Base-by-base conservation (phyloP, 2,329 filamentous ascomycete genomes). In the Aspergillus pseudoglaucus region DNA sequence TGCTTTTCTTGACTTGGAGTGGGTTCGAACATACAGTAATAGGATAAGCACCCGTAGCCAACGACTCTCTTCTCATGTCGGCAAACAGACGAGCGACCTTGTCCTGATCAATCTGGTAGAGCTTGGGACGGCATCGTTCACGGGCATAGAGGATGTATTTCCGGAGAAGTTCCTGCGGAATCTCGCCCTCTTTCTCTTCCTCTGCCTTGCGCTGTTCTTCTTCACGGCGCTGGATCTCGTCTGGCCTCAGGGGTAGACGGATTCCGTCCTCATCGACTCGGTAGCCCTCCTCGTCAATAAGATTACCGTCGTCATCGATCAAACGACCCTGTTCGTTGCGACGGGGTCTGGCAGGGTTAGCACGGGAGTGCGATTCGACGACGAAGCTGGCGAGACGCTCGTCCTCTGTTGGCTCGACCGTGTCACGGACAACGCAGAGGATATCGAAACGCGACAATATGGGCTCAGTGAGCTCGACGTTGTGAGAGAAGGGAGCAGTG, bases 391-490 rank as follows among this genome's bases (percentile, higher is more conserved):
- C 93, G 4, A 98, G 79, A 18, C 91, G 84, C 71, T 97, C 93
- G 58, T 98, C 93, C 67, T 97, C 90, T 12, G 74, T 78, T 0
- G 93, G 91, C 59, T 97, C 90, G 5, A 97, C 93, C 0, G 90
- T 94, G 65, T 98, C 93, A 43, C 93, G 84, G 14, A 98, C 91
- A 6, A 98, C 93, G 63, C 89, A 95, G 6, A 98, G 80, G 56
- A 98, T 94, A 58, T 98, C 93, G 66, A 98, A 98, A 80, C 93
- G 91, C 10, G 91, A 97, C 64, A 98, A 69, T 60, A 98, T 98
- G 44, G 93, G 93, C 69, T 98, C 93, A 0, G 93, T 98, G 47
- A 98, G 78, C 64, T 98, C 88, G 35, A 98, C 93, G 55, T 98
- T 98, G 65, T 95, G 83, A 1, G 89, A 90, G 71, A 98, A 97